Percentiles rank a stretch among this genome's conserved stretches.
phyloP scores from a whole-genome alignment of 192 early-diverging fungal species.

The Spinellus fusiger region DNA sequence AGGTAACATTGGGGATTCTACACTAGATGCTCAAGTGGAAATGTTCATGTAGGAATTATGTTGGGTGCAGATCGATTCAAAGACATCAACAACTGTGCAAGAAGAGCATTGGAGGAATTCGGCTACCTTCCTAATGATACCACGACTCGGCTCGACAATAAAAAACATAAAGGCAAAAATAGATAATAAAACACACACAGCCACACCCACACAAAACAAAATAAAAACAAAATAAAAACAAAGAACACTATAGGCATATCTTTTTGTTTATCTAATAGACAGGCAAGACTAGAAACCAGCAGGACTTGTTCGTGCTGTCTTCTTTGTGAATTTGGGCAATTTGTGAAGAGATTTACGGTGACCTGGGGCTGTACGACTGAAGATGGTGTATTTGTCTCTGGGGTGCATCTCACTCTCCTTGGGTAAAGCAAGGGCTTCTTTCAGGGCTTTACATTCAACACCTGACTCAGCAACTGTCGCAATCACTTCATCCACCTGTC shows the following conservation, averaged over 20 bases:
- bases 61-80: slow-evolving; percentile 77
- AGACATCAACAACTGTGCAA: slow-evolving; percentile 82
- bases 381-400: slow-evolving; percentile 80
- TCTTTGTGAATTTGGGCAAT: slow-evolving; percentile 83
- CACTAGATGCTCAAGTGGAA: not conserved
- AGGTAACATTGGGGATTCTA: slow-evolving; percentile 43
- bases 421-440: slow-evolving; percentile 54
- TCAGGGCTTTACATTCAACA: slow-evolving; percentile 69
- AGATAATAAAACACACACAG: too few relatives aligned
- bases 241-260: too few relatives aligned
- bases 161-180: slow-evolving; percentile 18
- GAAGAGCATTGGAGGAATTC: slow-evolving; percentile 59
- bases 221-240: slow-evolving; percentile 12
- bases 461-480: slow-evolving; percentile 62
- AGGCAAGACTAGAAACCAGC: slow-evolving; percentile 48
- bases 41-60: slow-evolving; percentile 11
- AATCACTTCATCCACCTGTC: slow-evolving; percentile 73
- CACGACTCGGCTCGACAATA: not conserved
- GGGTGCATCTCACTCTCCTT: slow-evolving; percentile 67
- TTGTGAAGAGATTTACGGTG: slow-evolving; percentile 79
- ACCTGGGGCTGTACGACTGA: slow-evolving; percentile 61
- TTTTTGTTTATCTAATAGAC: not conserved
- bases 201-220: slow-evolving; percentile 4
- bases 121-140: slow-evolving; percentile 47
- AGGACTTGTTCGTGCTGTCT: slow-evolving; percentile 66